Percentiles rank a stretch among this genome's conserved stretches.
phyloP scores from a whole-genome alignment of 192 early-diverging fungal species.

The Coemansia erecta region DNA sequence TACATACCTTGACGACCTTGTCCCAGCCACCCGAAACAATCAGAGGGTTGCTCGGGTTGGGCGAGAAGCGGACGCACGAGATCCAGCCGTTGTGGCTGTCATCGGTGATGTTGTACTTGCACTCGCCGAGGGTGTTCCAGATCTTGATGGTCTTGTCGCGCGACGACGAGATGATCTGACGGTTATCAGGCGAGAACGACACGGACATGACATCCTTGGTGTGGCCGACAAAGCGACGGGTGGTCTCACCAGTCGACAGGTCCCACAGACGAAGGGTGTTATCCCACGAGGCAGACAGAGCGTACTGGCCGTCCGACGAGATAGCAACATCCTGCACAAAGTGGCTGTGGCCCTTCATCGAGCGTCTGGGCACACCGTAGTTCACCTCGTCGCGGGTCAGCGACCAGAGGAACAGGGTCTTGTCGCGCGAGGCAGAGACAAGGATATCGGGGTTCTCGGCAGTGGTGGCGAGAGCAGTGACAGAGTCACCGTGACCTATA shows the following conservation, averaged over 20 bases:
- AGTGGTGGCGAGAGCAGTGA: conserved; percentile 97
- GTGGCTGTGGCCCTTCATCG: conserved; percentile 98
- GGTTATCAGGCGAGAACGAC: conserved; percentile 99
- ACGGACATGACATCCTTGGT: conserved; percentile 97
- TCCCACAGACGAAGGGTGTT: conserved; percentile 99
- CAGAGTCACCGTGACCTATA: conserved; percentile 80
- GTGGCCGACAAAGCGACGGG: conserved; percentile 96
- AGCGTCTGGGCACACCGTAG: conserved; percentile 88
- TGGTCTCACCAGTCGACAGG: conserved; percentile 91
- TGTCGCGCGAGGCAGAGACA: conserved; percentile 97
- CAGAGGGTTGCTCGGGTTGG: conserved; percentile 97
- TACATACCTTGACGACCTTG: conserved; percentile 97
- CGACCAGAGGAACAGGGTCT: conserved; percentile 98
- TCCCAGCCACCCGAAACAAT: conserved; percentile 99
- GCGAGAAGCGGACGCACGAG: conserved; percentile 98
- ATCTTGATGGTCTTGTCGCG: conserved; percentile 99
- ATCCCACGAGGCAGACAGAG: conserved; percentile 98
- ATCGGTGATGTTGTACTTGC: conserved; percentile 98
- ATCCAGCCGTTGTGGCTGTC: conserved; percentile 99
- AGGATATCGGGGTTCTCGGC: conserved; percentile 95
- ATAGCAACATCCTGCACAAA: conserved; percentile 98
- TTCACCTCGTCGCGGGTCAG: conserved; percentile 89
- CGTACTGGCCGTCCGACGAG: conserved; percentile 98
- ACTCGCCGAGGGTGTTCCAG: conserved; percentile 99
- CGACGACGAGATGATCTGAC: conserved; percentile 97